Evolutionary conservation across 2,329 filamentous ascomycete genomes (phyloP), one percentile per base, ranked within the genome.

Genomic region (Cytospora leucostoma): DNA sequence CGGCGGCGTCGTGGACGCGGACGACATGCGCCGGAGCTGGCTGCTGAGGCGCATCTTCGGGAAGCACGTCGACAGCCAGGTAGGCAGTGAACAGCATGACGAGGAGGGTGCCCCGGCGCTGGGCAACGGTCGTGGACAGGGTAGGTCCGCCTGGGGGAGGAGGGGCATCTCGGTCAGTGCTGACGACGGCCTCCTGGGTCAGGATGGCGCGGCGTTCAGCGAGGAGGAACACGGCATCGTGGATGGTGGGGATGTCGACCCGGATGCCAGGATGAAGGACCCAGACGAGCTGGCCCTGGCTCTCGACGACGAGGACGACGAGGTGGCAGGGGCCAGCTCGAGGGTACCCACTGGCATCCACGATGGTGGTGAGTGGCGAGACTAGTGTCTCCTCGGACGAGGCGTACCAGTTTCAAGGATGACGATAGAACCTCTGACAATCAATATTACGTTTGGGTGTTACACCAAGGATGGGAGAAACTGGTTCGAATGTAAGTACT

Each of bases 11-110:
- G 92, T 98, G 15, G 94, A 98, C 73, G 89, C 89, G 4, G 93
- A 97, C 68, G 94, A 98, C 73, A 81, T 96, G 73, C 84, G 88
- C 67, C 88, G 91, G 62, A 91, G 93, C 67, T 97, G 93, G 88
- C 80, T 98, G 34, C 85, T 97, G 11, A 86, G 86, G 68, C 86
- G 88, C 57, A 87, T 97, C 67, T 88, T 96, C 65, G 91, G 90
- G 61, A 83, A 82, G 78, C 75, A 80, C 68, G 75, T 80, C 34
- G 78, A 82, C 59, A 74, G 78, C 59, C 73, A 78, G 2, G 77
- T 78, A n/a, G 77, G 79, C n/a, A 80, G 82, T 3, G 82, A 37
- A 8, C 32, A 78, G 58, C 80, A 85, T 19, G 86, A 88, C 63
- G 86, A 89, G 70, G 87, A 89, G 73, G 84, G 81, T 51, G 77